phyloP scores from a whole-genome alignment of 1,284 basidiomycete genomes.

The Stygiomarasmius scandens region DNA sequence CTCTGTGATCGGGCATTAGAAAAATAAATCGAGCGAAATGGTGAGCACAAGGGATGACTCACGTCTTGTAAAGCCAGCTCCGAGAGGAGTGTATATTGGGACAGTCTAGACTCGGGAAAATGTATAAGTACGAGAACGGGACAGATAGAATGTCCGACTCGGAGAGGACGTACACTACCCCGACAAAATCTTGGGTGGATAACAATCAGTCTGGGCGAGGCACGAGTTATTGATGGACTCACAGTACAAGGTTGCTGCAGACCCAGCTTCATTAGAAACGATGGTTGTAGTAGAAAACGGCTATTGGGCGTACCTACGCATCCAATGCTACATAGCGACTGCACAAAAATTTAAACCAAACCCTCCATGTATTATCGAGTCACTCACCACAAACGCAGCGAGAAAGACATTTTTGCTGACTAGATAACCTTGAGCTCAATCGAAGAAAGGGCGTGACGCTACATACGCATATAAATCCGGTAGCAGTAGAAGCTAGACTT shows the following conservation, averaged over 20 bases:
- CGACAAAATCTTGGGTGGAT: constrained; percentile 4
- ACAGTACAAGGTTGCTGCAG: constrained; percentile 8
- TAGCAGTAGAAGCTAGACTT: constrained; percentile 11
- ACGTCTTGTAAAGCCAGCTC: constrained; percentile 8
- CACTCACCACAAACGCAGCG: constrained; percentile 6
- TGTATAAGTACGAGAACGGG: not conserved
- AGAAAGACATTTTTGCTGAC: constrained; percentile 11
- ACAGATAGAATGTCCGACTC: not conserved
- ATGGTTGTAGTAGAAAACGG: not conserved
- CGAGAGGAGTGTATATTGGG: constrained; percentile 8
- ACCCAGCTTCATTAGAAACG: not conserved
- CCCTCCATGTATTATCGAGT: not conserved
- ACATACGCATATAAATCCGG: constrained; percentile 10
- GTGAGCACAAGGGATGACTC: not conserved
- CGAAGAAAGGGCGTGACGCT: not conserved
- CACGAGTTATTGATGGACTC: not conserved
- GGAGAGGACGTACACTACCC: not conserved
- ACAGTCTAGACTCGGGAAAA: not conserved
- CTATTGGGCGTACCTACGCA: not conserved
- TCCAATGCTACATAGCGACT: constrained; percentile 8
- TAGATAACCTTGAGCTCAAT: not conserved
- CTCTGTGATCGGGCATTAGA: not conserved
- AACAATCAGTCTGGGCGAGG: not conserved
- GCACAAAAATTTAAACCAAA: not conserved
- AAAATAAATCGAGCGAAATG: not conserved